Conservation (phyloP, 306 rosid genomes). For the Inga laurina region DNA sequence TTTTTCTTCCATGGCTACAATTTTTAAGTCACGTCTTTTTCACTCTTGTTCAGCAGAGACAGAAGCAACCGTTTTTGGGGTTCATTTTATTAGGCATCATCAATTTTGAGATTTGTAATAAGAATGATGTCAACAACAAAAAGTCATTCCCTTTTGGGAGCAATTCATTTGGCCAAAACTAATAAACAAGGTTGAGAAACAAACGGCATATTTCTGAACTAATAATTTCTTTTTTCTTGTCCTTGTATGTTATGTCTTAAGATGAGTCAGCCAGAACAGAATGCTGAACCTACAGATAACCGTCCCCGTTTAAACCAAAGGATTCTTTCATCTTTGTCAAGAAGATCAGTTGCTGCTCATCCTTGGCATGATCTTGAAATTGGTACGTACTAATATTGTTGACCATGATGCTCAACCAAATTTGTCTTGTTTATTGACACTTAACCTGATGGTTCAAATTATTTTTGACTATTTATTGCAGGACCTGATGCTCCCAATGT, state of each 20-base stretch:
- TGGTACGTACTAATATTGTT: slow-evolving; percentile 46
- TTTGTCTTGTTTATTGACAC: not conserved
- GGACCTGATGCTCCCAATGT: slow-evolving; percentile 82
- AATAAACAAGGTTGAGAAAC: not conserved
- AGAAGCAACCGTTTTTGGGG: not conserved
- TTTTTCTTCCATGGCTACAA: not conserved
- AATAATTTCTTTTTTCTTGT: too few relatives aligned
- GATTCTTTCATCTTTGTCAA: slow-evolving; percentile 88
- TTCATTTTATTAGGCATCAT: not conserved
- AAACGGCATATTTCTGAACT: not conserved
- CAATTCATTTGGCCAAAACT: not conserved
- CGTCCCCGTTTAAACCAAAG: slow-evolving; percentile 85
- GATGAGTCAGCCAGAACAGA: slow-evolving; percentile 46
- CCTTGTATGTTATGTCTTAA: slow-evolving; percentile 12
- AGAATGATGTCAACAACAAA: not conserved
- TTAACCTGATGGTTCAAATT: slow-evolving; percentile 33
- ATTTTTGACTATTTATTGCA: slow-evolving; percentile 44
- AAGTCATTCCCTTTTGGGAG: not conserved
- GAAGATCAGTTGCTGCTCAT: slow-evolving; percentile 94
- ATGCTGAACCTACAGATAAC: slow-evolving; percentile 2
- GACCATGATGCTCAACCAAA: not conserved
- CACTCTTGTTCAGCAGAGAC: not conserved
- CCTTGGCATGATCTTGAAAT: slow-evolving; percentile 99
- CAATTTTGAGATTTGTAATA: not conserved
- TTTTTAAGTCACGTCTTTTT: not conserved